phyloP scores from a whole-genome alignment of 345 rosid species.

The Corchorus capsularis region DNA sequence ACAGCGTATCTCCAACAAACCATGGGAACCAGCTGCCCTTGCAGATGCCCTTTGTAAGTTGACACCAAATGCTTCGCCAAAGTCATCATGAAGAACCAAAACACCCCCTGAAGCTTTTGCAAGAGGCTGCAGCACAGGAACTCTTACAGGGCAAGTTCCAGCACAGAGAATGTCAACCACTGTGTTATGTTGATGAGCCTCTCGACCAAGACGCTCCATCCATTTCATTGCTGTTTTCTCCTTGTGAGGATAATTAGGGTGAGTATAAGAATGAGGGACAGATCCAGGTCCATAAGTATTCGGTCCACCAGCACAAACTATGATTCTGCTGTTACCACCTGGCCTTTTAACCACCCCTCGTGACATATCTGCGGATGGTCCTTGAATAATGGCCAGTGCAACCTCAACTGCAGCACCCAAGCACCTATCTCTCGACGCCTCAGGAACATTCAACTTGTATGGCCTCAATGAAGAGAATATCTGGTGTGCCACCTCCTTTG shows the following conservation, averaged over 20 bases:
- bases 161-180: conserved; percentile 95
- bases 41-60: conserved; percentile 93
- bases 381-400: conserved; percentile 88
- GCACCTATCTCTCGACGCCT: conserved; percentile 86
- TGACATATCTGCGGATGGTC: conserved; percentile 91
- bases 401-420: conserved; percentile 89
- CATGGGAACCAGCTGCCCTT: conserved; percentile 47
- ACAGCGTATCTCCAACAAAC: conserved; percentile 88
- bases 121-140: conserved; percentile 91
- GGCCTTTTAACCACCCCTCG: conserved; percentile 83
- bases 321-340: conserved; percentile 85
- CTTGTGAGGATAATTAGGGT: conserved; percentile 84
- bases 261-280: conserved; percentile 80
- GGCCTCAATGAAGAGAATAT: conserved; percentile 94
- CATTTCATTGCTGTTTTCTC: conserved; percentile 84
- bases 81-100: conserved; percentile 94
- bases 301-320: conserved; percentile 96
- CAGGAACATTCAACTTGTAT: conserved; percentile 66
- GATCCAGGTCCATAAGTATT: conserved; percentile 92
- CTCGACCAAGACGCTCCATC: conserved; percentile 85
- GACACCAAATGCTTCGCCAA: conserved; percentile 98
- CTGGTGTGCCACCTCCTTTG: conserved; percentile 84
- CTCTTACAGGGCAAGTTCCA: conserved; percentile 94
- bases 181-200: conserved; percentile 71
- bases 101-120: conserved; percentile 96